Base-by-base conservation (phyloP, 345 rosid genomes). In the Euclidium syriacum region DNA sequence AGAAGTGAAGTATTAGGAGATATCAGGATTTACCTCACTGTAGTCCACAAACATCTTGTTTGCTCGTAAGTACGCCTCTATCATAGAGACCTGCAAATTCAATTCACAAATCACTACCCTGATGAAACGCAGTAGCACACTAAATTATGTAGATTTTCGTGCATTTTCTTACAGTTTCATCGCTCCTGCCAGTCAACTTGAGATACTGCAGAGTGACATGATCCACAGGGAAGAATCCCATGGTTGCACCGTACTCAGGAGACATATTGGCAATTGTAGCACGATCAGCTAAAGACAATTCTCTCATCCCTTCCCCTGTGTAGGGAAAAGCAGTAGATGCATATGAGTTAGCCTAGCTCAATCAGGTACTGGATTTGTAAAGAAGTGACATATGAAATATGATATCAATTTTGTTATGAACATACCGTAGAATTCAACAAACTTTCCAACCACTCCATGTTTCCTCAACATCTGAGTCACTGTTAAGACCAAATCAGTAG, bases 251-350 rank as follows among this genome's bases (percentile, higher is more conserved):
- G 60, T 91, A 91, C 77, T 91, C 98, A 0, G 98, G 98, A 69
- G 96, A 91, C 98, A 88, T 91, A 78, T 91, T 91, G 59, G 96
- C 96, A 65, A 91, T 91, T 22, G 98, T 91, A 25, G 98, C 98
- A 73, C 98, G 84, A 61, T 91, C 98, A n/a, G 98, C 98, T 30
- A 91, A 72, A 66, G 98, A 83, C 53, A 91, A 73, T 72, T 82
- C 90, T 20, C 95, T 76, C 98, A 88, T 88, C 59, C 96, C 96
- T 70, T 83, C 85, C 62, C 96, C 96, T 87, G 78, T 54, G 65
- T 1, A 73, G 10, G 34, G 10, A 56, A 26, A 46, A 74, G 43
- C 38, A 43, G 44, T 43, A 40, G 41, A 49, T 10, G 16, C 24
- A 46, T 2, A 8, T 46, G 22, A 30, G 34, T 30, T 30, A 8